A percentile compares a stretch with the other conserved stretches of the same genome.
These are phyloP conservation scores for Penicillium angulare DNA, from an alignment of 495 filamentous ascomycete species.

Conservation along the genomic window DNA sequence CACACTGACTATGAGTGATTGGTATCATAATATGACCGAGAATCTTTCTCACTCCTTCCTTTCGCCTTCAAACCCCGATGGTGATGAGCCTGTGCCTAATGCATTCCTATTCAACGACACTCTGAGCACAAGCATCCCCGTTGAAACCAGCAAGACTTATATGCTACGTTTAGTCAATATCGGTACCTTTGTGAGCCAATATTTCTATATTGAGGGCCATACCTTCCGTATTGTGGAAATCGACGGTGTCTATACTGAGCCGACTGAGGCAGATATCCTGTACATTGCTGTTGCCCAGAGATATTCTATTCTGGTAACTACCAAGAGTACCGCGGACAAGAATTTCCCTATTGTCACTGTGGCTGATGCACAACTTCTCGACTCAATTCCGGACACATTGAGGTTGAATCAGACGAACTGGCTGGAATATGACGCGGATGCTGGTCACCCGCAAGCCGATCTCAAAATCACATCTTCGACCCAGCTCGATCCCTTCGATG, in stretches of 20 bases:
- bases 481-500: constrained; percentile 7
- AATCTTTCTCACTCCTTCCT: constrained; percentile 31
- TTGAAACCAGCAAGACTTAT: constrained; percentile 76
- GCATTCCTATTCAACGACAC: constrained; percentile 58
- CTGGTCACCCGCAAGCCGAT: constrained; percentile 51
- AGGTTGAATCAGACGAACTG: constrained; percentile 75
- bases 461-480: constrained; percentile 45
- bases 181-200: constrained; percentile 69
- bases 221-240: constrained; percentile 58
- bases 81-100: constrained; percentile 53
- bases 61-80: constrained; percentile 41
- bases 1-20: constrained; percentile 65
- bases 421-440: constrained; percentile 66
- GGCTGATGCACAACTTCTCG: constrained; percentile 31
- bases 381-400: constrained; percentile 25
- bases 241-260: constrained; percentile 47
- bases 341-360: constrained; percentile 65
- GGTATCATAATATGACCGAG: constrained; percentile 52
- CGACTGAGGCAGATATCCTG: constrained; percentile 48
- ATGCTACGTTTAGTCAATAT: constrained; percentile 76
- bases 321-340: constrained; percentile 53
- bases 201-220: constrained; percentile 77
- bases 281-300: constrained; percentile 69
- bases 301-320: constrained; percentile 66
- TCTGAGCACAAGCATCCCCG: constrained; percentile 52